These are phyloP conservation scores for Escovopsis sp. DNA, from an alignment of 2,329 filamentous ascomycete genomes.

Conservation along the genomic window DNA sequence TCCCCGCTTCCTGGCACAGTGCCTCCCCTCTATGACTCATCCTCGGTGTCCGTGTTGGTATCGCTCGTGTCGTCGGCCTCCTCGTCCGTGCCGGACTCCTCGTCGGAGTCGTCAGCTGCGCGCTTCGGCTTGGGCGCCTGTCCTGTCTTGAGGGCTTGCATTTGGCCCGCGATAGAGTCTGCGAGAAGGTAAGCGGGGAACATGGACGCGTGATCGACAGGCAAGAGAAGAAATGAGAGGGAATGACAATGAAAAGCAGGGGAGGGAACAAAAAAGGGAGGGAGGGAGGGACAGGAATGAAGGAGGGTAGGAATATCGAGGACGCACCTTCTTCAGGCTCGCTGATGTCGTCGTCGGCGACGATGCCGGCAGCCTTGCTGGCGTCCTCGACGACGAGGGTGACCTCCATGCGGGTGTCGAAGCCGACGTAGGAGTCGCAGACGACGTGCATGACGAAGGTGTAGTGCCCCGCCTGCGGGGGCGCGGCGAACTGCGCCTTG, in stretches of 20 bases:
- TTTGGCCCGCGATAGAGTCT: constrained; percentile 85
- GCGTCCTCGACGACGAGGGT: constrained; percentile 80
- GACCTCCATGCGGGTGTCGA: constrained; percentile 85
- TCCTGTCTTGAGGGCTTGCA: constrained; percentile 71
- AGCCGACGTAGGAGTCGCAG: constrained; percentile 88
- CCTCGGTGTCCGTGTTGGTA: constrained; percentile 54
- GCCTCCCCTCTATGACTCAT: constrained; percentile 31
- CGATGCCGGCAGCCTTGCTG: constrained; percentile 65
- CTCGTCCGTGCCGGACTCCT: constrained; percentile 65
- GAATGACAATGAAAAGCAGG: no score
- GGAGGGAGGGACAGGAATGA: no score
- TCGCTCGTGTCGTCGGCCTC: constrained; percentile 52
- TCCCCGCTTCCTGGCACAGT: no score
- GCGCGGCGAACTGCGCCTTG: constrained; percentile 93
- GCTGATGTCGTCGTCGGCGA: constrained; percentile 85
- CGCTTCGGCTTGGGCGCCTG: constrained; percentile 39
- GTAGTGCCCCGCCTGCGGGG: constrained; percentile 82
- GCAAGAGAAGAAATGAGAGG: background rate
- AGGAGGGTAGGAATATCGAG: no score
- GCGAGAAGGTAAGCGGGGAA: background rate
- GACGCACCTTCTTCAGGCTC: constrained; percentile 89
- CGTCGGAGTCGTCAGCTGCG: constrained; percentile 37
- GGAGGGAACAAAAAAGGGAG: no score
- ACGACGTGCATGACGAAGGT: constrained; percentile 88
- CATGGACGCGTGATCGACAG: background rate